Conservation (phyloP, 345 rosid genomes). For the Litchi chinensis region DNA sequence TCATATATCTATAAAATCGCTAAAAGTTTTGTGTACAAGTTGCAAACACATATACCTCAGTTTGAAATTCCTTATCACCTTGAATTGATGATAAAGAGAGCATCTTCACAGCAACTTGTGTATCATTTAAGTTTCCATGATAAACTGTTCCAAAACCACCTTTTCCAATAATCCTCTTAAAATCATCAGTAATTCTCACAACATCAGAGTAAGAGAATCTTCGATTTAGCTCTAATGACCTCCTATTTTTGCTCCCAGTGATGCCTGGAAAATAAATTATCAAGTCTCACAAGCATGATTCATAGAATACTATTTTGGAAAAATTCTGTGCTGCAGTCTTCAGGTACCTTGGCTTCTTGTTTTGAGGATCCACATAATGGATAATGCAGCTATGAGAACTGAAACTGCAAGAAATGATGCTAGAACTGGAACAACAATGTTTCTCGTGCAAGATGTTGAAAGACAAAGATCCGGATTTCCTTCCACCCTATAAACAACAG, state of each 20-base stretch:
- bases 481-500: no score
- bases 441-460: no score
- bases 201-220: constrained; percentile 41
- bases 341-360: background rate
- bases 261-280: background rate
- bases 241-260: background rate
- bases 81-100: constrained; percentile 49
- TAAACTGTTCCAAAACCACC: constrained; percentile 73
- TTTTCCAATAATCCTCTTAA: constrained; percentile 44
- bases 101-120: constrained; percentile 56
- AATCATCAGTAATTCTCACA: constrained; percentile 45
- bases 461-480: no score
- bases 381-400: background rate
- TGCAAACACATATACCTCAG: constrained; percentile 40
- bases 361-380: background rate
- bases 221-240: constrained; percentile 20
- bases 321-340: background rate
- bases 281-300: background rate
- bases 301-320: background rate
- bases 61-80: constrained; percentile 49
- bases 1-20: no score
- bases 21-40: no score
- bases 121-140: constrained; percentile 36
- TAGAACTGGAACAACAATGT: no score
- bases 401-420: no score